phyloP scores from a whole-genome alignment of 164 flowering plant genomes.

The Taxillus chinensis region DNA sequence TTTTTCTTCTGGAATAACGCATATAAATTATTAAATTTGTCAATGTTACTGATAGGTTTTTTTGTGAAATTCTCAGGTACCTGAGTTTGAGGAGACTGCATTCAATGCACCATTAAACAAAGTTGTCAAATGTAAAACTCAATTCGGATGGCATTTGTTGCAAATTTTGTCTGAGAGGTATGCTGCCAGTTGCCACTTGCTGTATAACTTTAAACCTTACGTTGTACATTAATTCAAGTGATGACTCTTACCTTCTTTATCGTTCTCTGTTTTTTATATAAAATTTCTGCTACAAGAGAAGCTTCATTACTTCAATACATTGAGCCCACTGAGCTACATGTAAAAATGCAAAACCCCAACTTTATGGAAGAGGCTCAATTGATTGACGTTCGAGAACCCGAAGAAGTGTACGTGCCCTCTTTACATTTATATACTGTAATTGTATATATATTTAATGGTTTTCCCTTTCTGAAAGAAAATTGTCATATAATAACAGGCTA shows the following conservation, averaged over 20 bases:
- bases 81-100: slow-evolving; percentile 95
- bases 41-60: neutral
- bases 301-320: slow-evolving; percentile 52
- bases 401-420: slow-evolving; percentile 64
- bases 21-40: no score
- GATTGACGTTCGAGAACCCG: slow-evolving; percentile 93
- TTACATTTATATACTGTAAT: slow-evolving; percentile 2
- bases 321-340: slow-evolving; percentile 61
- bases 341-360: slow-evolving; percentile 70
- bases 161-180: slow-evolving; percentile 93
- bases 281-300: slow-evolving; percentile 40
- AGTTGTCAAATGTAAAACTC: slow-evolving; percentile 66
- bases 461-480: no score
- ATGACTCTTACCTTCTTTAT: slow-evolving; percentile 3
- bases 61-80: slow-evolving; percentile 40
- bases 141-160: slow-evolving; percentile 90
- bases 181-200: neutral
- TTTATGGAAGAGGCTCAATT: slow-evolving; percentile 73
- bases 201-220: neutral
- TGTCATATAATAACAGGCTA: no score
- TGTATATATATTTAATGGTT: no score
- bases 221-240: slow-evolving; percentile 1
- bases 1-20: no score
- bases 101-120: slow-evolving; percentile 66
- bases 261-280: neutral